A percentile compares a stretch with the other conserved stretches of the same genome.
These are phyloP conservation scores for Trichoderma sp. DNA, from an alignment of 2,329 filamentous ascomycete genomes.

Conservation along the genomic window DNA sequence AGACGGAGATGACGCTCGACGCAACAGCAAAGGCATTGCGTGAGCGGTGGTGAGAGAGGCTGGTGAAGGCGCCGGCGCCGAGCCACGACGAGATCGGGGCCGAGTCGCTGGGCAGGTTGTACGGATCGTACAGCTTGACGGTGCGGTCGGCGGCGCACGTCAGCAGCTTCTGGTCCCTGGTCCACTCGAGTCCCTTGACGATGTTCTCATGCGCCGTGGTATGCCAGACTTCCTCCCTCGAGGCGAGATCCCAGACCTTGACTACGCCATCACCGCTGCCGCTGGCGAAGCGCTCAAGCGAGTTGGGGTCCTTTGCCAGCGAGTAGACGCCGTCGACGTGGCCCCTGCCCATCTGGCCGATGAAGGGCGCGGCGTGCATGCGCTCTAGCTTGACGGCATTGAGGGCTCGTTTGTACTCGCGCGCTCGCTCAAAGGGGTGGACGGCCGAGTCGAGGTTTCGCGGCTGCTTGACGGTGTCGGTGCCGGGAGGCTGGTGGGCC, in stretches of 20 bases:
- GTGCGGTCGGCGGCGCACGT: constrained; percentile 85
- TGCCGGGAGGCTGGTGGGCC: constrained; percentile 66
- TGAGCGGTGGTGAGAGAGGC: constrained; percentile 78
- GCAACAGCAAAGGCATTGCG: constrained; percentile 77
- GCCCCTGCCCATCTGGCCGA: constrained; percentile 82
- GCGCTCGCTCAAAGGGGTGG: constrained; percentile 86
- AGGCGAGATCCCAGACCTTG: constrained; percentile 84
- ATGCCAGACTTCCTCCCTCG: constrained; percentile 72
- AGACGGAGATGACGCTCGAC: constrained; percentile 79
- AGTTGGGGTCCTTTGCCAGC: constrained; percentile 77
- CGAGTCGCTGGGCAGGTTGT: constrained; percentile 67
- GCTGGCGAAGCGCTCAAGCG: constrained; percentile 73
- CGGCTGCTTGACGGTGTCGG: constrained; percentile 63
- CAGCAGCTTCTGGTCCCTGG: constrained; percentile 77
- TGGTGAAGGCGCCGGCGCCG: constrained; percentile 79
- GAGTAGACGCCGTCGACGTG: constrained; percentile 87
- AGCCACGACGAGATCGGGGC: constrained; percentile 84
- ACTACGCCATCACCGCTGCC: constrained; percentile 90
- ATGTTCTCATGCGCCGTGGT: constrained; percentile 87
- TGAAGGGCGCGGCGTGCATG: constrained; percentile 76
- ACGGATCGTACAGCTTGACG: constrained; percentile 90
- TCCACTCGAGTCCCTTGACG: constrained; percentile 90
- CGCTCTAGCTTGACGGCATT: constrained; percentile 90
- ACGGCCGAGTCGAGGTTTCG: constrained; percentile 80
- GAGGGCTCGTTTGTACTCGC: constrained; percentile 64